Evolutionary conservation across 139 green algal genomes (phyloP).

Genomic region (Microglena sp.): DNA sequence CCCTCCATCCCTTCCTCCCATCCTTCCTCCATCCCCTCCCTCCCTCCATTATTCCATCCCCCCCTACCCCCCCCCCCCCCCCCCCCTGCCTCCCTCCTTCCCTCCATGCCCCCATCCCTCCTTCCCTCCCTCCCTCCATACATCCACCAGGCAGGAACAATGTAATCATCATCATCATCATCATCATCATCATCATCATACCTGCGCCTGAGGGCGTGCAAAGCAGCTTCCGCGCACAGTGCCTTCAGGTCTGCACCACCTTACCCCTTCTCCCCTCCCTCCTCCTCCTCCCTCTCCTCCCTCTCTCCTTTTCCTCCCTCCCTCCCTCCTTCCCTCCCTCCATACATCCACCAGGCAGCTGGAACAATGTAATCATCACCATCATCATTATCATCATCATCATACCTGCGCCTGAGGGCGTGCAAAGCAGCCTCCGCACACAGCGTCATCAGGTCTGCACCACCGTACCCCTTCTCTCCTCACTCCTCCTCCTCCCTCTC

Average conservation of each 20-base stretch:
- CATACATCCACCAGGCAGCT: background rate
- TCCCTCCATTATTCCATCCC: no score
- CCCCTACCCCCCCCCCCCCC: no score
- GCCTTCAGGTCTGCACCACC: background rate
- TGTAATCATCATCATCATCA: background rate
- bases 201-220: conserved; percentile 1
- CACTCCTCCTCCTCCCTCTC: background rate
- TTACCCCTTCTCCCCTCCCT: background rate
- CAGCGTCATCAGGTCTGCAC: background rate
- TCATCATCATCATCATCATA: background rate
- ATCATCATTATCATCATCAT: background rate
- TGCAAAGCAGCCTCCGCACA: background rate
- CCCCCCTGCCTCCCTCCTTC: no score
- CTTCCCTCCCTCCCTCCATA: no score
- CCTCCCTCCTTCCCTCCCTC: conserved; percentile 1
- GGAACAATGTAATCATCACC: background rate
- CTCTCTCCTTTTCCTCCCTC: background rate
- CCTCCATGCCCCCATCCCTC: no score
- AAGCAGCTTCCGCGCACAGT: background rate
- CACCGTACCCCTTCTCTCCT: background rate
- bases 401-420: background rate
- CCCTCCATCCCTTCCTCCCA: no score
- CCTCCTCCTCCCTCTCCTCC: background rate
- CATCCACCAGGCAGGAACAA: background rate
- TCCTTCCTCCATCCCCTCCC: no score